phyloP scores from a whole-genome alignment of 208 protist species.

The Leishmania turanica region DNA sequence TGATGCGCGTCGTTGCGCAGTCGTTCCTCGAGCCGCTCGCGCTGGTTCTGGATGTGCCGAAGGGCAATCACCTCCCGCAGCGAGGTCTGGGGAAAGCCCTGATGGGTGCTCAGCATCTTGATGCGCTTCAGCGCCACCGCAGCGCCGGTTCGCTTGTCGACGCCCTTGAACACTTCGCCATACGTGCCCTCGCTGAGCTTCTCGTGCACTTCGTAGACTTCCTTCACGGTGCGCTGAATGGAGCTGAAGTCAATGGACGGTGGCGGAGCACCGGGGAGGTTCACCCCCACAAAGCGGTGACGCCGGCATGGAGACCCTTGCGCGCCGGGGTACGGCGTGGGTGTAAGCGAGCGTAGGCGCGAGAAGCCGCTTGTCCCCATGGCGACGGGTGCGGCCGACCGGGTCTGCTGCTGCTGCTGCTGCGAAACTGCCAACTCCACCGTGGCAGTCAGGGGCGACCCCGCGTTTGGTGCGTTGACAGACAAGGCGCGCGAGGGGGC shows the following conservation, averaged over 20 bases:
- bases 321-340: constrained; percentile 32
- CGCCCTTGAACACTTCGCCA: constrained; percentile 94
- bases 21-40: constrained; percentile 33
- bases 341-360: constrained; percentile 42
- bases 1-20: constrained; percentile 11
- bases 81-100: constrained; percentile 90
- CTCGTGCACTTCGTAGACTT: constrained; percentile 68
- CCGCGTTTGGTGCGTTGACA: not conserved
- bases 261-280: constrained; percentile 58
- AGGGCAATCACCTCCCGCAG: constrained; percentile 87
- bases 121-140: constrained; percentile 85
- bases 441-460: not conserved
- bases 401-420: not conserved
- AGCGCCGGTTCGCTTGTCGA: constrained; percentile 47
- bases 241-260: constrained; percentile 44
- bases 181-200: constrained; percentile 97
- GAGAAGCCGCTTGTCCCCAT: constrained; percentile 3
- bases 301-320: constrained; percentile 34
- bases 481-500: not conserved
- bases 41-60: constrained; percentile 69
- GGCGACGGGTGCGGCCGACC: not conserved
- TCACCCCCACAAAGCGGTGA: constrained; percentile 56
- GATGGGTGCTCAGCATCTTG: constrained; percentile 74
- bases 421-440: not conserved
- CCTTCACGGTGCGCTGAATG: constrained; percentile 60